Base-by-base conservation (phyloP, 805 yeast species). In the Metschnikowia bowlesiae region DNA sequence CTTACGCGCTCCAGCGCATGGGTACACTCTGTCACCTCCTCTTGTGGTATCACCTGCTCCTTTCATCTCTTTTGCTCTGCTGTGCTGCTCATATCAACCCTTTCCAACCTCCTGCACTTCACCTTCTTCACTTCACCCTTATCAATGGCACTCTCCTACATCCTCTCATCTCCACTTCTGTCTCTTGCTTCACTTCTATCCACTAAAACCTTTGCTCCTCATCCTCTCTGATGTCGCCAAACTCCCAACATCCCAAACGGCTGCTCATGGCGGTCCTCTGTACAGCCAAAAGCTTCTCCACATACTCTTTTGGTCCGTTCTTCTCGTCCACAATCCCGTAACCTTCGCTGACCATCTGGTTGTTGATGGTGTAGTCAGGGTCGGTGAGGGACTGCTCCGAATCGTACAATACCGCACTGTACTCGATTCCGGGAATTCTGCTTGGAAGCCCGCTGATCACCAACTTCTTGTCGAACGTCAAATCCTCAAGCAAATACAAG, bases 201-300 rank as follows among this genome's bases (percentile, higher is more conserved):
- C 40, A 2, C 40, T 37, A 30, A 10, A 35, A 18, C 13, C 48
- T 13, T 43, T 33, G 48, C 42, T 68, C 74, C 5, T 81, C 85
- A 49, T 81, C 85, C 48, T 74, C 81, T 36, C 84, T 78, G 35
- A 86, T 78, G 62, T 85, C 89, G 46, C 91, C 91, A 57, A 79
- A 82, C 66, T 83, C 82, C 91, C 91, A 85, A 62, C 87, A 83
- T 4, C 90, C 90, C 18, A 67, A 60, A 53, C 81, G 83, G 32
- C 59, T 65, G 14, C 65, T 47, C 62, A 75, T 79, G 30, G 89
- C 89, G 6, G 55, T 58, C 16, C 57, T 52, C 64, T 85, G 85
- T 2, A 73, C 70, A 32, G 61, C 65, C 44, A 69, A 50, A 47
- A 83, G 64, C 7, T 63, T 69, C 8, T 55, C 57, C 22, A 62